A percentile compares a stretch with the other conserved stretches of the same genome.
Conservation (phyloP, 805 yeast species). For the Zygotorulaspora danielsina region DNA sequence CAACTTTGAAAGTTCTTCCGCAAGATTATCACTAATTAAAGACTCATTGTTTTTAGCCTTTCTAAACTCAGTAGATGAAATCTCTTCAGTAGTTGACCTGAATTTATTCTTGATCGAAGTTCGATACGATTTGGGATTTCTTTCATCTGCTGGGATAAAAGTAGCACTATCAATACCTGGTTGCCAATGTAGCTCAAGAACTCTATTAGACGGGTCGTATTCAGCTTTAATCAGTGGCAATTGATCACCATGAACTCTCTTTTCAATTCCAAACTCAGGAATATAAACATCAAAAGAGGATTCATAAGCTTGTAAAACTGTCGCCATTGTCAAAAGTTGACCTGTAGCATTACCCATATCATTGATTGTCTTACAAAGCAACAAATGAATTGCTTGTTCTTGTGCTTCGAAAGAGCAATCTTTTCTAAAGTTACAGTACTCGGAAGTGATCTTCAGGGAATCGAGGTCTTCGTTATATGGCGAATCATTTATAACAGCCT, state of each 20-base stretch:
- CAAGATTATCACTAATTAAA: constrained; percentile 40
- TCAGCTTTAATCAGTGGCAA: constrained; percentile 90
- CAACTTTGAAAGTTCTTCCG: constrained; percentile 46
- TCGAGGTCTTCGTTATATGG: constrained; percentile 56
- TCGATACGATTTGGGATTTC: constrained; percentile 69
- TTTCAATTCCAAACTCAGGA: constrained; percentile 92
- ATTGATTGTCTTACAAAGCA: constrained; percentile 77
- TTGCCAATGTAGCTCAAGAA: constrained; percentile 87
- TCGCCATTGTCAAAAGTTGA: constrained; percentile 77
- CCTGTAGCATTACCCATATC: constrained; percentile 70
- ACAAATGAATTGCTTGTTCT: constrained; percentile 87
- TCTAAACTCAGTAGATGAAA: constrained; percentile 49
- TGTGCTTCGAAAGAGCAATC: constrained; percentile 93
- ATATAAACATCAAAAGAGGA: constrained; percentile 90
- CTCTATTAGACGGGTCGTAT: constrained; percentile 62
- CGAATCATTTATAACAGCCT: constrained; percentile 48
- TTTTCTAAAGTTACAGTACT: constrained; percentile 91
- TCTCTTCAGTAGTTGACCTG: constrained; percentile 65
- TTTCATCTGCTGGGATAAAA: constrained; percentile 86
- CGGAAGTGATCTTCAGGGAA: constrained; percentile 74
- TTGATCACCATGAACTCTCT: constrained; percentile 96
- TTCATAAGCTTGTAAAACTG: constrained; percentile 89
- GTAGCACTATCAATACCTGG: constrained; percentile 89
- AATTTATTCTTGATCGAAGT: constrained; percentile 73
- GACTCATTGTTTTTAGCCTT: constrained; percentile 25